Evolutionary conservation across 768 basidiomycete genomes (phyloP).

Genomic region (Leccinum rimulosum): DNA sequence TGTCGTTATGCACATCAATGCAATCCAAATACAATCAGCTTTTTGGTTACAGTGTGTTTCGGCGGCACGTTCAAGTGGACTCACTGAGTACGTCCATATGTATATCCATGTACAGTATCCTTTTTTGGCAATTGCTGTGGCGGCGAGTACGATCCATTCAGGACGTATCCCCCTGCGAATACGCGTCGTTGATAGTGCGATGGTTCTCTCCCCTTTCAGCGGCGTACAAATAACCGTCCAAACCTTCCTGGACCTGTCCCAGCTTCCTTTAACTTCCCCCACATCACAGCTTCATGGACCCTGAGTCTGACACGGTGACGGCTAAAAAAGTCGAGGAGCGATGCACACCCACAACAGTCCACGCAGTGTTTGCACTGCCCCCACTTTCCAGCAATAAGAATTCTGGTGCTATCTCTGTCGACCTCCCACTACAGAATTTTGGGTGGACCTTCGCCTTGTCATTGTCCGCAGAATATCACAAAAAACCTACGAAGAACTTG

Average conservation of each 20-base stretch:
- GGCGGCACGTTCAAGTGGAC: too few species aligned
- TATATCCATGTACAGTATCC: too few species aligned
- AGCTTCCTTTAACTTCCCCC: neutral
- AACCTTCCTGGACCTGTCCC: neutral
- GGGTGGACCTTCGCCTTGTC: slow-evolving; percentile 20
- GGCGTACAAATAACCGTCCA: neutral
- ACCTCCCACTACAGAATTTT: slow-evolving; percentile 7
- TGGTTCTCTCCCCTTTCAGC: neutral
- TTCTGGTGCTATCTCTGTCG: neutral
- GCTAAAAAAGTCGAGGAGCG: slow-evolving; percentile 12
- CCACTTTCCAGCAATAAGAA: neutral
- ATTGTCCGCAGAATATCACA: slow-evolving; percentile 2
- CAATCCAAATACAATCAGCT: too few species aligned
- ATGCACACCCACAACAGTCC: slow-evolving; percentile 12
- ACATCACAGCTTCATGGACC: neutral
- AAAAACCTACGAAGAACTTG: neutral
- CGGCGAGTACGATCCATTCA: too few species aligned
- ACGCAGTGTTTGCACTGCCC: slow-evolving; percentile 1
- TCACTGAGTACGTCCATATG: too few species aligned
- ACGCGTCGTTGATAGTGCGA: neutral
- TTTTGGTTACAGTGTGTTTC: too few species aligned
- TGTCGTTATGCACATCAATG: too few species aligned
- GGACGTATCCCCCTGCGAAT: too few species aligned
- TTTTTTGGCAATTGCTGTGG: too few species aligned
- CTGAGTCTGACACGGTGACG: neutral